These are phyloP conservation scores for Curvularia verruculosa DNA, from an alignment of 2,329 filamentous ascomycete genomes.

Conservation along the genomic window DNA sequence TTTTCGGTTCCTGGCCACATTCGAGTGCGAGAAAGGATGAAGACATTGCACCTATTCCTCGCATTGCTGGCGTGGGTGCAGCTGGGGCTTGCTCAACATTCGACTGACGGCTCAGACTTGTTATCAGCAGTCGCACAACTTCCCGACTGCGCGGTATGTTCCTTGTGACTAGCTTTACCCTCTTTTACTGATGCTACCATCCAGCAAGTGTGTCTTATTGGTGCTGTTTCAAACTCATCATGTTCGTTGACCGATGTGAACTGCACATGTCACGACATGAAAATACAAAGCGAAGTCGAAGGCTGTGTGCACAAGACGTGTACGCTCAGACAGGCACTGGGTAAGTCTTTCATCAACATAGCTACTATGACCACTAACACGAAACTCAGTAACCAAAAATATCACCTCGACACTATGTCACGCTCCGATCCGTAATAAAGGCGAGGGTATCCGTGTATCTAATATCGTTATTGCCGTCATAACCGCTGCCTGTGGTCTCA, in stretches of 20 bases:
- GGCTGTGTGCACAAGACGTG: conserved; percentile 22
- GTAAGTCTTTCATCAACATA: conserved; percentile 7
- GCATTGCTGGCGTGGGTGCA: conserved; percentile 23
- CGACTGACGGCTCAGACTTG: conserved; percentile 14
- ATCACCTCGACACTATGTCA: conserved; percentile 49
- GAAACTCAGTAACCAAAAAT: conserved; percentile 50
- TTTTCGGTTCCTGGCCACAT: neutral
- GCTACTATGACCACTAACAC: conserved; percentile 3
- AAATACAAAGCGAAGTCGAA: conserved; percentile 20
- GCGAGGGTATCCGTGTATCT: conserved; percentile 37
- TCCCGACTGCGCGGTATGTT: conserved; percentile 30
- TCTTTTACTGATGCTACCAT: conserved; percentile 3
- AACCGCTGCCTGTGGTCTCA: conserved; percentile 42
- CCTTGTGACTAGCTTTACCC: neutral
- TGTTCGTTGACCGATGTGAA: conserved; percentile 17
- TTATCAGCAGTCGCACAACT: conserved; percentile 18
- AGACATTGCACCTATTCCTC: conserved; percentile 22
- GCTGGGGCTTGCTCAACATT: conserved; percentile 22
- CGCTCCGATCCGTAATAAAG: conserved; percentile 48
- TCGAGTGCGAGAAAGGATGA: conserved; percentile 20
- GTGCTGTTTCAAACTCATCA: conserved; percentile 17
- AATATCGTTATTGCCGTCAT: conserved; percentile 46
- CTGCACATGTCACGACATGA: conserved; percentile 26
- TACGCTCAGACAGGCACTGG: conserved; percentile 24
- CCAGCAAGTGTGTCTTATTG: conserved; percentile 24